Evolutionary conservation across 768 basidiomycete species (phyloP).

Genomic region (Boletus huronensis): DNA sequence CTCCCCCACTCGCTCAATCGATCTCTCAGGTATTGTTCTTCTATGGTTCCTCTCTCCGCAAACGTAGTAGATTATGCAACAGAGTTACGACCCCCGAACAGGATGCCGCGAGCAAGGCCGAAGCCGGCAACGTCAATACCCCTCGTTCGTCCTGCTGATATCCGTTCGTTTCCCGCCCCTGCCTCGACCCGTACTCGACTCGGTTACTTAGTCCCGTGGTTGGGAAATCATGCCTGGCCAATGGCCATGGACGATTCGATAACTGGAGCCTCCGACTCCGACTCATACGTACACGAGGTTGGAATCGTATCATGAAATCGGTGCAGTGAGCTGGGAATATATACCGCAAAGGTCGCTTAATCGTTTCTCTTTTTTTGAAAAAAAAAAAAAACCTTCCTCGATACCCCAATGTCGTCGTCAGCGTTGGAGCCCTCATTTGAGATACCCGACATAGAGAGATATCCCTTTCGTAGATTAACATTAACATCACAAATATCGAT

Average conservation of each 20-base stretch:
- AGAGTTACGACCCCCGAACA: constrained; percentile 8
- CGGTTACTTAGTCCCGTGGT: not conserved
- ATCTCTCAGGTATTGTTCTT: constrained; percentile 26
- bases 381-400: too few relatives aligned
- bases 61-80: constrained; percentile 21
- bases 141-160: constrained; percentile 1
- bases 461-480: not conserved
- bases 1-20: not conserved
- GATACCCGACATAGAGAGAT: constrained; percentile 2
- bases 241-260: constrained; percentile 8
- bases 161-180: not conserved
- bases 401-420: not conserved
- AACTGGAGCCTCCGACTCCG: not conserved
- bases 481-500: not conserved
- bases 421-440: not conserved
- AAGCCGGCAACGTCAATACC: not conserved
- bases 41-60: constrained; percentile 30
- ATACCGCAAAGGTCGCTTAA: not conserved
- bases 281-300: not conserved
- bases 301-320: constrained; percentile 4
- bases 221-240: constrained; percentile 9
- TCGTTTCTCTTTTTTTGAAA: not conserved
- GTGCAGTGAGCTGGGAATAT: not conserved
- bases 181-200: not conserved
- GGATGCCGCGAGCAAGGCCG: not conserved